phyloP scores from a whole-genome alignment of 108 stramenopile species.

The Cyclotella kingstonii region DNA sequence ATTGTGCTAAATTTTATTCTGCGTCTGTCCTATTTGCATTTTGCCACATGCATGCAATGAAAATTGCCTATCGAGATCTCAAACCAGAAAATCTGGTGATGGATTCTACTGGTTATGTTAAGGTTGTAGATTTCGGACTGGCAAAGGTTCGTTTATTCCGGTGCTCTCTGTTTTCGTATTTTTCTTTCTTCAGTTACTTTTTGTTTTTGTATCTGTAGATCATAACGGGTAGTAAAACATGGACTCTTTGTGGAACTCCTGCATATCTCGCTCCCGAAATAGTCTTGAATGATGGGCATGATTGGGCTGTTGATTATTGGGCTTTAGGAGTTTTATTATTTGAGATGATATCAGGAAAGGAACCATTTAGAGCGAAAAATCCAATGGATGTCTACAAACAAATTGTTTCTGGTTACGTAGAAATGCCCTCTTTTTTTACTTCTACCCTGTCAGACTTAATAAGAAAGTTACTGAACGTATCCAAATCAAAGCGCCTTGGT shows the following conservation, averaged over 20 bases:
- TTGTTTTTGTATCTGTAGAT: constrained; percentile 13
- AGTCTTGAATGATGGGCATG: constrained; percentile 78
- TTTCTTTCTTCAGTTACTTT: not conserved
- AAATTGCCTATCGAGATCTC: constrained; percentile 69
- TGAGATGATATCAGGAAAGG: constrained; percentile 62
- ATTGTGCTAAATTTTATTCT: constrained; percentile 50
- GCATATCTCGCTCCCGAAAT: constrained; percentile 78
- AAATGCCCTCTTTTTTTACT: constrained; percentile 43
- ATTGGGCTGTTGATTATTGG: constrained; percentile 78
- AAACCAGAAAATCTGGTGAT: constrained; percentile 77
- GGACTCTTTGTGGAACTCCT: constrained; percentile 70
- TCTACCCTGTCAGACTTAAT: constrained; percentile 57
- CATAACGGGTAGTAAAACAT: constrained; percentile 51
- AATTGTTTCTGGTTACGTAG: constrained; percentile 46
- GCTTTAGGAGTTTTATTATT: constrained; percentile 66
- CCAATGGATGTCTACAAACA: constrained; percentile 53
- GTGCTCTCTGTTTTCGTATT: not conserved
- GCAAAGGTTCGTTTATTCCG: constrained; percentile 44
- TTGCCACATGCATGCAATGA: constrained; percentile 56
- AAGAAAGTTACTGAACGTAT: constrained; percentile 64
- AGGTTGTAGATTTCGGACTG: constrained; percentile 75
- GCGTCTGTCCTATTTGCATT: constrained; percentile 64
- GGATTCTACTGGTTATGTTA: constrained; percentile 58
- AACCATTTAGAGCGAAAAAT: constrained; percentile 68
- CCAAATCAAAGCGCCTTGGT: constrained; percentile 73